Evolutionary conservation across 2,329 filamentous ascomycete genomes (phyloP).

Genomic region (Grosmannia huntii): DNA sequence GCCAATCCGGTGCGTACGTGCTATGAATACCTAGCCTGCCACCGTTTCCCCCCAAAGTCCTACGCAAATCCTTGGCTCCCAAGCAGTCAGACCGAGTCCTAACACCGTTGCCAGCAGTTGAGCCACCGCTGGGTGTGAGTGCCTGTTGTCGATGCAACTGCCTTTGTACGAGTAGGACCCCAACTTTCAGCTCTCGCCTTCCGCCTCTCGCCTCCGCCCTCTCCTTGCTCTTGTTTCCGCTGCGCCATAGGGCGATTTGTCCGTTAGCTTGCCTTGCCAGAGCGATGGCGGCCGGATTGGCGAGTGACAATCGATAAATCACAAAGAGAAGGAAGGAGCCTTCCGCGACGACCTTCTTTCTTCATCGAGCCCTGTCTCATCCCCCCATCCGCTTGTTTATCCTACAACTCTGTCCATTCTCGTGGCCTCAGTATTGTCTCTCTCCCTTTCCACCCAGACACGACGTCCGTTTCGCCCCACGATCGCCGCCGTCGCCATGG

Average conservation of each 20-base stretch:
- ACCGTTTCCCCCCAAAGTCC: constrained; percentile 2
- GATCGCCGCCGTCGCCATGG: constrained; percentile 9
- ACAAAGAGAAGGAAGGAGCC: constrained; percentile 2
- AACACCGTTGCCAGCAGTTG: background rate
- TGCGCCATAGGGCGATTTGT: background rate
- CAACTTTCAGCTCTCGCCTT: background rate
- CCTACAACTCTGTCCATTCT: background rate
- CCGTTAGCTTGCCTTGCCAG: background rate
- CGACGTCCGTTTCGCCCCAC: background rate
- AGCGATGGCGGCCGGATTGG: background rate
- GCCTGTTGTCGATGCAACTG: background rate
- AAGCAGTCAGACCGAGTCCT: constrained; percentile 2
- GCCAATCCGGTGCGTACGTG: background rate
- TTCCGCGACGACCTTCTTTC: background rate
- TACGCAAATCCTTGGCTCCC: background rate
- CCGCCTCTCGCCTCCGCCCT: background rate
- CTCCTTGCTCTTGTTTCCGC: background rate
- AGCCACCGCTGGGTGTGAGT: background rate
- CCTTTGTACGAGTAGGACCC: constrained; percentile 5
- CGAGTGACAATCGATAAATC: constrained; percentile 6
- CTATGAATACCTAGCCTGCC: background rate
- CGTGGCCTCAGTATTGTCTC: background rate
- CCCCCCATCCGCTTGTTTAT: background rate
- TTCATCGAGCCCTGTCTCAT: background rate
- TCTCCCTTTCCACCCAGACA: background rate